These are phyloP conservation scores for Eragrostis tef DNA, from an alignment of 202 grass and related monocot species.

Conservation along the genomic window DNA sequence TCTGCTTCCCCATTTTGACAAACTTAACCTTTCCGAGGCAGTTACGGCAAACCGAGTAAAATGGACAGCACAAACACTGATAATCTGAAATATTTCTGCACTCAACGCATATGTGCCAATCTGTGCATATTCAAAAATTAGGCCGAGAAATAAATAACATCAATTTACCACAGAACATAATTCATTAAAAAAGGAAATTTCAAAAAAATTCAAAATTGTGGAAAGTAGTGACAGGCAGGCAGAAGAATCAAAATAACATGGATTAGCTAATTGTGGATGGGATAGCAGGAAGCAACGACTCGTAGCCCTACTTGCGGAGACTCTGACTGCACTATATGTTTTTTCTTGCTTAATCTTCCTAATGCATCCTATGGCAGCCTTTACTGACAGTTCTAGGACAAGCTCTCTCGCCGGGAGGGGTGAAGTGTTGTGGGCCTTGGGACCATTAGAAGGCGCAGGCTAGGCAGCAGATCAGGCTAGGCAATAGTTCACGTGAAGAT, in stretches of 20 bases:
- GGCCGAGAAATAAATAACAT: background rate
- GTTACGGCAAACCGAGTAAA: constrained; percentile 58
- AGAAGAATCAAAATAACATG: constrained; percentile 1
- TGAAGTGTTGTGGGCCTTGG: too few relatives aligned
- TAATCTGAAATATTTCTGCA: constrained; percentile 60
- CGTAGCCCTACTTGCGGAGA: too few relatives aligned
- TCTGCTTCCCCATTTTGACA: constrained; percentile 54
- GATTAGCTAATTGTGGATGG: background rate
- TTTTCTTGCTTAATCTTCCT: too few relatives aligned
- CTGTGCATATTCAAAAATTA: constrained; percentile 53
- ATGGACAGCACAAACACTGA: constrained; percentile 79
- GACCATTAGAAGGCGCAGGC: too few relatives aligned
- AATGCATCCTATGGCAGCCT: too few relatives aligned
- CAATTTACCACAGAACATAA: constrained; percentile 33
- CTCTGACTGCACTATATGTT: too few relatives aligned
- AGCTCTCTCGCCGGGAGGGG: too few relatives aligned
- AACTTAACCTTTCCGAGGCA: constrained; percentile 75
- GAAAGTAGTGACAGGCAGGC: constrained; percentile 11
- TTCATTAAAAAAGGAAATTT: background rate
- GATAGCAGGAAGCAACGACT: too few relatives aligned
- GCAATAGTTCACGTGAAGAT: too few relatives aligned
- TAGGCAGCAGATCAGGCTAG: too few relatives aligned
- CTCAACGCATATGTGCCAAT: constrained; percentile 66
- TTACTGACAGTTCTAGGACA: too few relatives aligned
- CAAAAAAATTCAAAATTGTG: constrained; percentile 26